Evolutionary conservation across 306 rosid species (phyloP).

Genomic region (Notholithocarpus densiflorus): DNA sequence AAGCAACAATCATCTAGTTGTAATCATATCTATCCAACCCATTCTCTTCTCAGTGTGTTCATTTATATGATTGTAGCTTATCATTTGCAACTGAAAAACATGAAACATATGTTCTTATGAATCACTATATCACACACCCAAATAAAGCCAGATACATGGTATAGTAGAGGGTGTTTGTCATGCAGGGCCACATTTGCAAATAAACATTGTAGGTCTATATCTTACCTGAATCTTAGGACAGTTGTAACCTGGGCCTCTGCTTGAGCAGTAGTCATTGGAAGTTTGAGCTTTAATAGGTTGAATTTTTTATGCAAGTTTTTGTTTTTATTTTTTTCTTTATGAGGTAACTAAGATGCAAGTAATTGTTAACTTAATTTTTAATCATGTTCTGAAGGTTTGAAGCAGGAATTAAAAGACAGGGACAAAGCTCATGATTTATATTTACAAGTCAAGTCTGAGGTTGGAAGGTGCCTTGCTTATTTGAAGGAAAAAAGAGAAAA

Average conservation of each 20-base stretch:
- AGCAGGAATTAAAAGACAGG: slow-evolving; percentile 53
- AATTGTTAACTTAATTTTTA: not conserved
- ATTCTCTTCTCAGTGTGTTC: not conserved
- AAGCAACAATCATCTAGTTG: too few species aligned
- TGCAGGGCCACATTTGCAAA: not conserved
- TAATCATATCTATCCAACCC: not conserved
- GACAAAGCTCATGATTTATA: slow-evolving; percentile 57
- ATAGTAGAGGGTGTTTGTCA: not conserved
- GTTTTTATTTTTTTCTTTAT: not conserved
- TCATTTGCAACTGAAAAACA: not conserved
- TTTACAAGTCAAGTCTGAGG: slow-evolving; percentile 66
- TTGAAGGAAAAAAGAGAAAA: slow-evolving; percentile 56
- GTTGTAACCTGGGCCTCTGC: not conserved
- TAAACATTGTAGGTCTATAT: not conserved
- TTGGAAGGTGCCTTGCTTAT: slow-evolving; percentile 61
- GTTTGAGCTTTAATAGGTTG: not conserved
- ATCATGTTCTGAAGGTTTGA: slow-evolving; percentile 52
- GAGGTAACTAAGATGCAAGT: not conserved
- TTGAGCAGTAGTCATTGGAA: not conserved
- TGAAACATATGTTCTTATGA: not conserved
- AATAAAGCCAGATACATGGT: not conserved
- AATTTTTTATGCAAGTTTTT: not conserved
- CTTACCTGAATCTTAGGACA: not conserved
- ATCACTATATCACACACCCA: not conserved
- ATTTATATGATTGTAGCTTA: too few species aligned